Percentiles rank a stretch among this genome's conserved stretches.
Evolutionary conservation across 2,329 filamentous ascomycete genomes (phyloP).

Genomic region (Nectriaceae sp.): DNA sequence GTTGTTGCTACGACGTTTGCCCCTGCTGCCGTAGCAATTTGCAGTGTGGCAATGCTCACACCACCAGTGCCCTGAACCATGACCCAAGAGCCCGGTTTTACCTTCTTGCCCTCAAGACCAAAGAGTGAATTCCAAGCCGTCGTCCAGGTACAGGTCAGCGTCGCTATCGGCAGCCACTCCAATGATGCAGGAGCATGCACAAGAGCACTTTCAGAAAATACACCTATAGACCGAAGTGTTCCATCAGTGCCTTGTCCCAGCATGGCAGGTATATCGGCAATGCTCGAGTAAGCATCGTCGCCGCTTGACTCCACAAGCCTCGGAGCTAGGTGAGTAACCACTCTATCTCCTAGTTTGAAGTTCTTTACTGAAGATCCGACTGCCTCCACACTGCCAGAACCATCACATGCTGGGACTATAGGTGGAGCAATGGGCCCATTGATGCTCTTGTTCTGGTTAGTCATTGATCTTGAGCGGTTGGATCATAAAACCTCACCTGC

Average conservation of each 20-base stretch:
- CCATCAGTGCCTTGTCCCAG: conserved; percentile 61
- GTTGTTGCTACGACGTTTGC: conserved; percentile 61
- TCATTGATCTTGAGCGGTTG: background rate
- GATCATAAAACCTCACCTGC: conserved; percentile 23
- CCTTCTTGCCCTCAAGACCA: conserved; percentile 43
- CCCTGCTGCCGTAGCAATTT: conserved; percentile 50
- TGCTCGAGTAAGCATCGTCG: conserved; percentile 25
- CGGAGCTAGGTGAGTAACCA: conserved; percentile 49
- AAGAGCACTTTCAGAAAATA: conserved; percentile 59
- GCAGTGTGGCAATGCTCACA: conserved; percentile 38
- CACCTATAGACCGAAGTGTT: conserved; percentile 56
- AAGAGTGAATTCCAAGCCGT: conserved; percentile 57
- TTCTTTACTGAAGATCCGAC: conserved; percentile 52
- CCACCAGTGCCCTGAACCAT: conserved; percentile 43
- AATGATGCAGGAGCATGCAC: conserved; percentile 52
- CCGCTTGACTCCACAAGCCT: conserved; percentile 10
- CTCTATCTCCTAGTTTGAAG: conserved; percentile 55
- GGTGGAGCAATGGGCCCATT: conserved; percentile 25
- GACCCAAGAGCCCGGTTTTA: conserved; percentile 37
- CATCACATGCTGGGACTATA: conserved; percentile 40
- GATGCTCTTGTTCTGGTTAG: conserved; percentile 17
- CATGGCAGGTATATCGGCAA: conserved; percentile 41
- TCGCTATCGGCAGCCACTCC: conserved; percentile 39
- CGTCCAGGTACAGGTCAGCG: conserved; percentile 49
- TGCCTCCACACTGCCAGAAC: conserved; percentile 45